Percentiles rank a stretch among this genome's conserved stretches.
phyloP scores from a whole-genome alignment of 352 stramenopile species.

The Plasmopara muralis region DNA sequence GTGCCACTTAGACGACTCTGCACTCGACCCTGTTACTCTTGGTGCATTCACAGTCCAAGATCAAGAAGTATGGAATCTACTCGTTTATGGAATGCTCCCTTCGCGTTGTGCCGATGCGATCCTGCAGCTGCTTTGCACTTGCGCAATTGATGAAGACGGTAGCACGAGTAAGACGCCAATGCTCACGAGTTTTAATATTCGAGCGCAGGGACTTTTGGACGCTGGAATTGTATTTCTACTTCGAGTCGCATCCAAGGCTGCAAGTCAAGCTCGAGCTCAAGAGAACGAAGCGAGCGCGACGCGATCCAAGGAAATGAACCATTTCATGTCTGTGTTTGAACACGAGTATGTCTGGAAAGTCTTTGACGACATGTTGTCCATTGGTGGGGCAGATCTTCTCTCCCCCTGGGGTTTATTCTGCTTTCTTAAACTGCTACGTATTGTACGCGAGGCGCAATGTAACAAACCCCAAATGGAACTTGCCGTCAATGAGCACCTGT shows the following conservation, averaged over 20 bases:
- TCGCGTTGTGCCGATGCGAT: constrained; percentile 27
- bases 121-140: constrained; percentile 43
- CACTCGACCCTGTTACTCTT: constrained; percentile 12
- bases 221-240: constrained; percentile 57
- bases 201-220: constrained; percentile 59
- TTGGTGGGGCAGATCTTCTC: constrained; percentile 51
- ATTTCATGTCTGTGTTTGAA: constrained; percentile 42
- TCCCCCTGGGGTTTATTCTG: constrained; percentile 83
- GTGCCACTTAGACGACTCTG: constrained; percentile 36
- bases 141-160: constrained; percentile 10
- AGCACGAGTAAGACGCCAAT: constrained; percentile 35
- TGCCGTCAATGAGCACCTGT: constrained; percentile 46
- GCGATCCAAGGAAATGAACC: constrained; percentile 23
- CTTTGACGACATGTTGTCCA: constrained; percentile 39
- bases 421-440: constrained; percentile 73
- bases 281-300: constrained; percentile 1
- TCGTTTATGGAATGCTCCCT: constrained; percentile 39
- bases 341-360: constrained; percentile 41
- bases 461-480: constrained; percentile 36
- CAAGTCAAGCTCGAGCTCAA: constrained; percentile 16
- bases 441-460: constrained; percentile 61
- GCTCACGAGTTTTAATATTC: constrained; percentile 61
- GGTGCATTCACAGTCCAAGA: constrained; percentile 14
- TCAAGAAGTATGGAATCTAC: constrained; percentile 42
- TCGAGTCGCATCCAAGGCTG: constrained; percentile 48